Evolutionary conservation across 1,284 basidiomycete genomes (phyloP).

Genomic region (Cryptococcus sp.): DNA sequence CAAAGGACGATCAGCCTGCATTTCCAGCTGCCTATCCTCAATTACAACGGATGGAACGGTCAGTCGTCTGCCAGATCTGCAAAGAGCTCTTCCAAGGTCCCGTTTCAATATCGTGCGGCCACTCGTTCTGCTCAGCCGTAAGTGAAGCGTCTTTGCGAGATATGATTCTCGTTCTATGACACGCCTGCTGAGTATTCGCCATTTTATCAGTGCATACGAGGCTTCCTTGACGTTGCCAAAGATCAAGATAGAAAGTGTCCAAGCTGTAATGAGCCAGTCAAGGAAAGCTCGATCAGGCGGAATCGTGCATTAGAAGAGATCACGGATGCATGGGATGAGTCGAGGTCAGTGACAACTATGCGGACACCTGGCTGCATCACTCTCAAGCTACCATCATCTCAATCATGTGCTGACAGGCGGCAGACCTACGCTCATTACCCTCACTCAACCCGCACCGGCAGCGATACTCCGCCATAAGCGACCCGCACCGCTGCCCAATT

Average conservation of each 20-base stretch:
- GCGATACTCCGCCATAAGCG: slow-evolving; percentile 17
- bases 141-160: slow-evolving; percentile 10
- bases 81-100: slow-evolving; percentile 45
- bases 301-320: slow-evolving; percentile 51
- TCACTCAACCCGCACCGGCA: slow-evolving; percentile 20
- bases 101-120: slow-evolving; percentile 49
- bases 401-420: too few species aligned
- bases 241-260: slow-evolving; percentile 43
- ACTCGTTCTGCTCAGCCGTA: slow-evolving; percentile 52
- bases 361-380: background rate
- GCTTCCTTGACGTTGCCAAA: slow-evolving; percentile 20
- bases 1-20: slow-evolving; percentile 32
- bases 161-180: background rate
- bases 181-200: background rate
- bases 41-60: slow-evolving; percentile 39
- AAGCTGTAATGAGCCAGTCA: slow-evolving; percentile 36
- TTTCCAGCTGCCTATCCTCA: slow-evolving; percentile 38
- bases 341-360: slow-evolving; percentile 29
- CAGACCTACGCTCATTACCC: slow-evolving; percentile 23
- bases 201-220: slow-evolving; percentile 40
- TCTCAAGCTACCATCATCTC: background rate
- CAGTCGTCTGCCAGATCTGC: slow-evolving; percentile 46
- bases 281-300: slow-evolving; percentile 43
- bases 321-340: slow-evolving; percentile 46
- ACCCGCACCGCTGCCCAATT: slow-evolving; percentile 17